phyloP scores from a whole-genome alignment of 2,329 filamentous ascomycete genomes.

The Cladosporium sp. region DNA sequence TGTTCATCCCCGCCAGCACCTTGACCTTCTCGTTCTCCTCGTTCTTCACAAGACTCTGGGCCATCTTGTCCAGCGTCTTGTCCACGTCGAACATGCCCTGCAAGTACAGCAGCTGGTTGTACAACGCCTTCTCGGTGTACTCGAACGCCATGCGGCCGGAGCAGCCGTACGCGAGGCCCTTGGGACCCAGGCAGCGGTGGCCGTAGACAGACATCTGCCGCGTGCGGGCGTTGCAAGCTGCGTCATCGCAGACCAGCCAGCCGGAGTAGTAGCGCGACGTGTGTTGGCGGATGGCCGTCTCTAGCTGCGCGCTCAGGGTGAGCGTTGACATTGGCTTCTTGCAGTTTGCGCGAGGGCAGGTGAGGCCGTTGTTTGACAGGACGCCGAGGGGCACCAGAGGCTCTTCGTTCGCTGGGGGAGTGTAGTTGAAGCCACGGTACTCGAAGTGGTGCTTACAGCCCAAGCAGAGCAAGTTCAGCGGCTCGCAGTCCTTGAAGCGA shows the following conservation, averaged over 20 bases:
- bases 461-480: conserved; percentile 73
- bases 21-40: conserved; percentile 54
- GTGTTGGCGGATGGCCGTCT: conserved; percentile 71
- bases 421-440: conserved; percentile 66
- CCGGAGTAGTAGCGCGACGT: conserved; percentile 85
- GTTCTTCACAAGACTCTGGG: conserved; percentile 25
- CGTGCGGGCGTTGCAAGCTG: conserved; percentile 78
- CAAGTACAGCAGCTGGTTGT: conserved; percentile 91
- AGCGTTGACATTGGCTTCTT: conserved; percentile 59
- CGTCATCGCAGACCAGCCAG: conserved; percentile 85
- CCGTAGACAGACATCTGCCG: conserved; percentile 92
- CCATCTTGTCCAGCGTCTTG: conserved; percentile 54
- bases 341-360: conserved; percentile 62
- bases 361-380: conserved; percentile 67
- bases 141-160: conserved; percentile 83
- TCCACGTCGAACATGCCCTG: conserved; percentile 83
- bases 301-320: conserved; percentile 77
- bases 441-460: conserved; percentile 64
- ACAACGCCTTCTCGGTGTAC: conserved; percentile 79
- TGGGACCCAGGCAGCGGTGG: conserved; percentile 78
- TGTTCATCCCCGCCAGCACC: conserved; percentile 76
- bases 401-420: conserved; percentile 22
- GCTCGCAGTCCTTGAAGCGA: conserved; percentile 75
- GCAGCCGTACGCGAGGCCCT: conserved; percentile 77
- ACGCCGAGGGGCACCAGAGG: conserved; percentile 42